phyloP scores from a whole-genome alignment of 441 rosid species.

The Syzygium malaccense region DNA sequence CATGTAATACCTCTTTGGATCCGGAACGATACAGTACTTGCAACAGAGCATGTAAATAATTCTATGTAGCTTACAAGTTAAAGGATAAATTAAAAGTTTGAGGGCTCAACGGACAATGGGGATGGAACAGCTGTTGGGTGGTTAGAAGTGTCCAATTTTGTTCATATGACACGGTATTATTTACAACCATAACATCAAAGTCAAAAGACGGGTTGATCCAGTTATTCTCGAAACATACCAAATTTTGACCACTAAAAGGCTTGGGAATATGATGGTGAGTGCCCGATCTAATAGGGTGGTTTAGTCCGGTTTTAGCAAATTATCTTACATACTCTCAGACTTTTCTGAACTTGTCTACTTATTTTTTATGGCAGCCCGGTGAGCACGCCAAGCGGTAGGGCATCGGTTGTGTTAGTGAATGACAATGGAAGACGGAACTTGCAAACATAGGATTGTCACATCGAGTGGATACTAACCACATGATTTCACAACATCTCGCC shows the following conservation, averaged over 20 bases:
- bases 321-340: background rate
- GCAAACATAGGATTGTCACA: no score
- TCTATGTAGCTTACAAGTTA: background rate
- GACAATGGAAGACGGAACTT: background rate
- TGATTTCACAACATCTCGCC: no score
- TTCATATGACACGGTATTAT: no score
- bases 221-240: background rate
- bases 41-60: background rate
- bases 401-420: background rate
- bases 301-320: background rate
- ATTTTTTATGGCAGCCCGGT: background rate
- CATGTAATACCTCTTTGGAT: background rate
- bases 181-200: background rate
- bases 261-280: background rate
- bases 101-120: no score
- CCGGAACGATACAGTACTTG: background rate
- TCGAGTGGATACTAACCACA: no score
- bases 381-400: no score
- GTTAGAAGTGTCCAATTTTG: background rate
- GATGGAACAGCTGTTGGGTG: no score
- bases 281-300: background rate
- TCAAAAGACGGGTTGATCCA: background rate
- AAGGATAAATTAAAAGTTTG: background rate
- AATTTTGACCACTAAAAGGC: background rate
- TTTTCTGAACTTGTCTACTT: background rate